Evolutionary conservation across 2,329 filamentous ascomycete species (phyloP), one percentile per base, ranked within the genome.

Genomic region (Orbilia ellipsospora): DNA sequence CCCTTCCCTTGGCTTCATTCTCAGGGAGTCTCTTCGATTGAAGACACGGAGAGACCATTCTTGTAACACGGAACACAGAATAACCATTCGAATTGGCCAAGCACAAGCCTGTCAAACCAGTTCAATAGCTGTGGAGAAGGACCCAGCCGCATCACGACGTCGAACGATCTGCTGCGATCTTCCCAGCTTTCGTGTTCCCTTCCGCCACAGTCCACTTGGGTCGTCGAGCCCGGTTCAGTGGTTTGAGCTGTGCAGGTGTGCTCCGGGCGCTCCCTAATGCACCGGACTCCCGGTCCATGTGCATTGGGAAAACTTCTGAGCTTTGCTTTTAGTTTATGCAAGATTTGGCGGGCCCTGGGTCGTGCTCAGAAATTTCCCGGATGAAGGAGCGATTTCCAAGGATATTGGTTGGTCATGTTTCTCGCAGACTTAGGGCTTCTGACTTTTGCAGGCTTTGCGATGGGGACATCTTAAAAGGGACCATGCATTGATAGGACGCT

Each of bases 331-430:
- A n/a, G 48, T 36, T 57, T 31, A 65, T 73, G 69, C 69, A 73
- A 67, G 69, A 73, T 73, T 73, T 50, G 36, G 48, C 31, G 45
- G 62, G 62, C 69, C 62, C 69, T 73, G 69, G 69, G 67, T 65
- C 31, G 44, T 56, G 7, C 68, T 16, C 61, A 48, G 50, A 62
- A 66, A 69, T 66, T 66, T 73, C 63, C 69, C 69, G 61, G 69
- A 65, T 55, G 45, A 44, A 66, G 61, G 55, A 55, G 55, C 68
- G 62, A 62, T 66, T 66, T 62, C 62, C 61, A 55, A 67, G 56
- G 69, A 23, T 66, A 52, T 51, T 73, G 69, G 69, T 67, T 66
- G 61, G 69, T 31, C 36, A 66, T 66, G 55, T 66, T 66, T 73
- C 56, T 66, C 23, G 57, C 31, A 40, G 20, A 12, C 48, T 62